Evolutionary conservation across 2,329 filamentous ascomycete genomes (phyloP).

Genomic region (Penicillium sumatraense): DNA sequence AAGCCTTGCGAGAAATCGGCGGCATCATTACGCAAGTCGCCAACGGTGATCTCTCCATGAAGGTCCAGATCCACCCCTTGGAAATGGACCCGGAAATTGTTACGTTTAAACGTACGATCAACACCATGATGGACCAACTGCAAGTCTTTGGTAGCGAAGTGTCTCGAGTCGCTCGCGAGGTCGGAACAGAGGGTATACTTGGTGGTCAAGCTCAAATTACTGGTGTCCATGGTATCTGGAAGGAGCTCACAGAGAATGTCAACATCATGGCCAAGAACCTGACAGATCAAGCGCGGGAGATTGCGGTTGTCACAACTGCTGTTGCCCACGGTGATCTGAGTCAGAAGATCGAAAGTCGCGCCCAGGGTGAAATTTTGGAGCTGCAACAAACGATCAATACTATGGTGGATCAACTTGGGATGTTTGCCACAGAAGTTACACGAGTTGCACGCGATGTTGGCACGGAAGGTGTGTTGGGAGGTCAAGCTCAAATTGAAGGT

Average conservation of each 20-base stretch:
- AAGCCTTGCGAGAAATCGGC: slow-evolving; percentile 92
- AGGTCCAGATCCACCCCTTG: slow-evolving; percentile 91
- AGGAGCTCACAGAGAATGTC: slow-evolving; percentile 92
- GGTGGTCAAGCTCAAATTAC: slow-evolving; percentile 92
- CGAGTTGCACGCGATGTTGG: slow-evolving; percentile 74
- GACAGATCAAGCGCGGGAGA: slow-evolving; percentile 82
- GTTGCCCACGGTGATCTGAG: slow-evolving; percentile 82
- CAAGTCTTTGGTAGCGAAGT: slow-evolving; percentile 97
- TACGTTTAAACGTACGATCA: slow-evolving; percentile 96
- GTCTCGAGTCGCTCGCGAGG: too few species aligned
- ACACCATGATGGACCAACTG: slow-evolving; percentile 98
- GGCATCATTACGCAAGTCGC: slow-evolving; percentile 97
- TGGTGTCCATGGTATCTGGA: slow-evolving; percentile 95
- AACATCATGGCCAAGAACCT: slow-evolving; percentile 85
- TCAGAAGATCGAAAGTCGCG: slow-evolving; percentile 81
- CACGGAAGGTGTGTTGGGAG: slow-evolving; percentile 58
- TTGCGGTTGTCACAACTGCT: slow-evolving; percentile 80
- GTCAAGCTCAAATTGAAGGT: slow-evolving; percentile 80
- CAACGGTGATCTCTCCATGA: slow-evolving; percentile 93
- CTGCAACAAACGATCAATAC: slow-evolving; percentile 86
- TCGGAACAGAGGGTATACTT: slow-evolving; percentile 91
- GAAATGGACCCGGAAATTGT: slow-evolving; percentile 87
- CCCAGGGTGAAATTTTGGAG: slow-evolving; percentile 79
- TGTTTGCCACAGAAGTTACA: slow-evolving; percentile 82
- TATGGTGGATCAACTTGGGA: slow-evolving; percentile 84